Evolutionary conservation across 371 early-diverging fungal genomes (phyloP).

Genomic region (Smittium culicis): DNA sequence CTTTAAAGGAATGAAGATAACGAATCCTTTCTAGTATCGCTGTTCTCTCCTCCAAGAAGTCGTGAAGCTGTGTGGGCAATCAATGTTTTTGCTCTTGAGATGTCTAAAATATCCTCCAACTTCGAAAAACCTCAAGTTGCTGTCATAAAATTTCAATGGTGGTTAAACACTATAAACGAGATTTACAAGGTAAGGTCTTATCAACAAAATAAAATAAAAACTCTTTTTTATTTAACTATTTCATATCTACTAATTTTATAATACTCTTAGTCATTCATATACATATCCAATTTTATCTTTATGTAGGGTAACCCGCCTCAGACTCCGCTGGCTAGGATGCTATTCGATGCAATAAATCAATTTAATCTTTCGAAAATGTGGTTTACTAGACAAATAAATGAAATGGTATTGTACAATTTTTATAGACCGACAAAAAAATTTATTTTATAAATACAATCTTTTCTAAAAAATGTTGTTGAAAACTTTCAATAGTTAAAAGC

Average conservation of each 20-base stretch:
- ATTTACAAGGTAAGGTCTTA: slow-evolving; percentile 41
- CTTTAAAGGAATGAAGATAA: slow-evolving; percentile 40
- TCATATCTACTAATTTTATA: no score
- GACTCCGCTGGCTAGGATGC: slow-evolving; percentile 20
- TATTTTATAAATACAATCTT: background rate
- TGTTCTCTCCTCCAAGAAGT: slow-evolving; percentile 52
- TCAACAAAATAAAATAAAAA: no score
- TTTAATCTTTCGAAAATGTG: slow-evolving; percentile 27
- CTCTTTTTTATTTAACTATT: no score
- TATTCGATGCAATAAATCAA: slow-evolving; percentile 21
- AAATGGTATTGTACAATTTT: background rate
- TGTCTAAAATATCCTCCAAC: slow-evolving; percentile 58
- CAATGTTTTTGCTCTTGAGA: slow-evolving; percentile 77
- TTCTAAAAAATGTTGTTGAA: slow-evolving; percentile 1
- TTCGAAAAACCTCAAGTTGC: slow-evolving; percentile 57
- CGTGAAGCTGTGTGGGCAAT: slow-evolving; percentile 57
- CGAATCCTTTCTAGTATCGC: slow-evolving; percentile 54
- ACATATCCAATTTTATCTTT: no score
- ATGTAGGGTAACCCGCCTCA: slow-evolving; percentile 20
- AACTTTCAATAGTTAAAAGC: slow-evolving; percentile 41
- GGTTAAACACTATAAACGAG: slow-evolving; percentile 62
- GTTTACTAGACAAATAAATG: slow-evolving; percentile 20
- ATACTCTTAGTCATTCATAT: no score
- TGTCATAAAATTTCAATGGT: slow-evolving; percentile 65
- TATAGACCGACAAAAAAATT: background rate